Percentiles rank a stretch among this genome's conserved stretches.
Evolutionary conservation across 768 basidiomycete genomes (phyloP).

Genomic region (Hericium coralloides): DNA sequence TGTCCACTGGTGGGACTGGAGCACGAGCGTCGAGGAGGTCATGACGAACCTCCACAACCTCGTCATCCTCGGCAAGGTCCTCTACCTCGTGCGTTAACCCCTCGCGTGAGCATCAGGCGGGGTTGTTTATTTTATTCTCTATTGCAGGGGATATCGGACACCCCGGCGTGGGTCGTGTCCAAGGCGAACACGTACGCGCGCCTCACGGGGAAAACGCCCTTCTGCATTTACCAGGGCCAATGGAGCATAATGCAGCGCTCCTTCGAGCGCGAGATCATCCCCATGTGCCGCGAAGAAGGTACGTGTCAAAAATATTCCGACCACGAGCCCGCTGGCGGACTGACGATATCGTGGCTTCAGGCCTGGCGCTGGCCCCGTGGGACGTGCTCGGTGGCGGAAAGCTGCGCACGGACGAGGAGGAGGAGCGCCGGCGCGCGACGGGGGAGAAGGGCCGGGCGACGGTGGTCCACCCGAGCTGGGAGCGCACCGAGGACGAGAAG

Average conservation of each 20-base stretch:
- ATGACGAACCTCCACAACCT: constrained; percentile 33
- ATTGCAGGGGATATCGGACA: constrained; percentile 5
- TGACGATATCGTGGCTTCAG: background rate
- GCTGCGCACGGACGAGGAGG: constrained; percentile 18
- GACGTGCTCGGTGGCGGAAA: constrained; percentile 13
- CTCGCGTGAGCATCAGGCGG: background rate
- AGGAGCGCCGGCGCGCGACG: constrained; percentile 15
- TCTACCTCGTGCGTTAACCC: constrained; percentile 21
- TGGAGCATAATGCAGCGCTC: constrained; percentile 27
- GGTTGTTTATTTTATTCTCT: background rate
- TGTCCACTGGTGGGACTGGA: constrained; percentile 35
- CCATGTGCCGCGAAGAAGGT: constrained; percentile 19
- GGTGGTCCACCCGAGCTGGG: background rate
- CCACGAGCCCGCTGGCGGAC: too few relatives aligned
- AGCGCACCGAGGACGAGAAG: constrained; percentile 4
- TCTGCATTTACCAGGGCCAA: constrained; percentile 32
- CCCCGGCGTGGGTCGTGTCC: constrained; percentile 29
- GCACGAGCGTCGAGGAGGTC: constrained; percentile 31
- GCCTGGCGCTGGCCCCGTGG: constrained; percentile 18
- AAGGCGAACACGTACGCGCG: constrained; percentile 31
- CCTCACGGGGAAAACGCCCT: constrained; percentile 29
- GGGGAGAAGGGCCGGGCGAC: constrained; percentile 16
- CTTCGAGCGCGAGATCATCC: constrained; percentile 36
- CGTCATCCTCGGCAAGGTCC: constrained; percentile 31
- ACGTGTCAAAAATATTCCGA: background rate